Evolutionary conservation across 371 early-diverging fungal genomes (phyloP), one percentile per base, ranked within the genome.

Genomic region (Rhizopus delemar): DNA sequence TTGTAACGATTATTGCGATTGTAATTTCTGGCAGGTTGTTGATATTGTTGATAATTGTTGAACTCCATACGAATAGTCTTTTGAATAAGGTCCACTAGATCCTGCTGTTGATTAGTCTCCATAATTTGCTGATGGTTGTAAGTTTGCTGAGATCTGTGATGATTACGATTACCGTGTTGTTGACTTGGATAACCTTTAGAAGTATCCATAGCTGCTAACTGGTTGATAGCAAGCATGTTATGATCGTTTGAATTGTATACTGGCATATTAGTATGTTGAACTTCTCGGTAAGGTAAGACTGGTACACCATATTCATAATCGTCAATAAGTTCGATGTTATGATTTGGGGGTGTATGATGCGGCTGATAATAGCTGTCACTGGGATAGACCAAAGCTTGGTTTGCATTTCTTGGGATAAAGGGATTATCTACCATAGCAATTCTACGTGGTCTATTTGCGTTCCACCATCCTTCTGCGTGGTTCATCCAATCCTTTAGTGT

Each of bases 371-470:
- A 11, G 5, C 13, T 13, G 8, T 38, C 2, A 11, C 13, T 5
- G 11, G 8, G 39, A 6, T 38, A 38, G 13, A 38, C 6, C 11
- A 38, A 13, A 38, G 5, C 6, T 38, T 38, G 39, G n/a, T 50
- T 33, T 12, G 29, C 29, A 50, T 50, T n/a, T 3, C 34, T 29
- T 32, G 34, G 51, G 2, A 5, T 6, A 9, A 52, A 52, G 1
- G 53, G 53, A 16, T 52, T 28, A 3, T 52, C 39, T 2, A 52
- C 53, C 3, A 52, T 50, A 15, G 32, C 5, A 9, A 50, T 50
- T 8, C 6, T 11, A 0, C 34, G 51, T 1, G 51, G 51, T n/a
- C 33, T 50, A 11, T 34, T n/a, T 9, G 57, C 50, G 8, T 49
- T 50, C 50, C 39, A 57, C 49, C 57, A 57, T 0, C 50, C 41